Evolutionary conservation across 1,284 basidiomycete species (phyloP), one percentile per base, ranked within the genome.

Genomic region (Flammula alnicola): DNA sequence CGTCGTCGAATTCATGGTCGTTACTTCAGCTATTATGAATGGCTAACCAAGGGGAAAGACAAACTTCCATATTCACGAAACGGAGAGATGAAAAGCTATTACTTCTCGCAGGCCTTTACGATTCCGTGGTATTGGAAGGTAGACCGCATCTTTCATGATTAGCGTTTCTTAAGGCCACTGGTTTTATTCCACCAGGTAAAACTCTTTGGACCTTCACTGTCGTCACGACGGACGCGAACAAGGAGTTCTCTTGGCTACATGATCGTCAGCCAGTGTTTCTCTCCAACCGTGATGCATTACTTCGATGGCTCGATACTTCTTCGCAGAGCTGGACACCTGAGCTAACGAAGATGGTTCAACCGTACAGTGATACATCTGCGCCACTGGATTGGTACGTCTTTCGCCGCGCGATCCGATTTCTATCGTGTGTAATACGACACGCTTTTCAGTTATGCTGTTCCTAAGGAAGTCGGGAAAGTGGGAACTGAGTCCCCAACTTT

Each of bases 181-280:
- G 3, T 9, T 40, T 31, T 16, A 30, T 23, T 23, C 12, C n/a
- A 10, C 0, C 36, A 69, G 66, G 64, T 8, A 61, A 83, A 38
- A 80, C 84, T 0, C 70, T 92, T 0, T 91, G 84, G 74, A 91
- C 91, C 0, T 98, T 93, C 65, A 89, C 91, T 0, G 92, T 98
- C 49, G 83, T 98, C 39, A 98, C 95, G 0, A 95, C 93, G 0
- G 71, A 78, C 9, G 87, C 91, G 1, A 80, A 79, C 61, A 78
- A 79, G 47, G 77, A 84, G 8, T 75, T 92, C 47, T 71, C 74
- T 8, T 94, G 90, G 88, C 74, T 96, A 25, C 95, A 98, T 67
- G 91, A 96, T 62, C 84, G 95, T 12, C 95, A 96, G 74, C 95
- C 95, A 3, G 91, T 95, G 43, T 88, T 98, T 42, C 78, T 98